Conservation (phyloP, 2,329 filamentous ascomycete genomes). For the Aureobasidium zeae region DNA sequence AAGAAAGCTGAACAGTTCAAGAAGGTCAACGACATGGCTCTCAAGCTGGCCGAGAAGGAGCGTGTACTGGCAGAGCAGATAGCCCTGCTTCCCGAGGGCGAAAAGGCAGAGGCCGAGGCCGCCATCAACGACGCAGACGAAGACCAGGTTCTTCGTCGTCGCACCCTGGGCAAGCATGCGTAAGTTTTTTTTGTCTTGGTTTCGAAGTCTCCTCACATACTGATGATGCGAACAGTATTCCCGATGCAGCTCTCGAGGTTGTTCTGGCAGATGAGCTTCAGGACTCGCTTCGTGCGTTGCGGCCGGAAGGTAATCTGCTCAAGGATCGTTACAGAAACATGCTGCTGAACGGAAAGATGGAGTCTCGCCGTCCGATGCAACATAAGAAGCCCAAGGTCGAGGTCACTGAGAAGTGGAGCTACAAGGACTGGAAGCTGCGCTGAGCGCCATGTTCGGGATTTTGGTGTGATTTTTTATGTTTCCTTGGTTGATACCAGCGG, state of each 20-base stretch:
- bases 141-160: conserved; percentile 49
- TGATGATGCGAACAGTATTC: conserved; percentile 42
- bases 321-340: conserved; percentile 87
- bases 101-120: conserved; percentile 26
- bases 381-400: conserved; percentile 73
- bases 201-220: not conserved
- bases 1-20: conserved; percentile 62
- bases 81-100: conserved; percentile 18
- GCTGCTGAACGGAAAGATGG: conserved; percentile 79
- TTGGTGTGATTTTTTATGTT: not conserved
- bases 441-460: not conserved
- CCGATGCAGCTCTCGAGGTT: conserved; percentile 52
- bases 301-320: conserved; percentile 91
- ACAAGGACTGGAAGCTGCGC: conserved; percentile 76
- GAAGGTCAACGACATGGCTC: conserved; percentile 60
- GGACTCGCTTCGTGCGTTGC: conserved; percentile 45
- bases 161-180: conserved; percentile 59
- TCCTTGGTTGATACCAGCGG: conserved; percentile 3
- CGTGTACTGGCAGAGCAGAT: conserved; percentile 22
- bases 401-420: conserved; percentile 89
- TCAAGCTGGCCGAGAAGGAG: conserved; percentile 51
- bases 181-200: conserved; percentile 24
- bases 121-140: conserved; percentile 19
- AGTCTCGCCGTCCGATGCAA: conserved; percentile 71
- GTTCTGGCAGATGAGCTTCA: conserved; percentile 42